These are phyloP conservation scores for Lotmaria passim DNA, from an alignment of 208 protist species.

Conservation along the genomic window DNA sequence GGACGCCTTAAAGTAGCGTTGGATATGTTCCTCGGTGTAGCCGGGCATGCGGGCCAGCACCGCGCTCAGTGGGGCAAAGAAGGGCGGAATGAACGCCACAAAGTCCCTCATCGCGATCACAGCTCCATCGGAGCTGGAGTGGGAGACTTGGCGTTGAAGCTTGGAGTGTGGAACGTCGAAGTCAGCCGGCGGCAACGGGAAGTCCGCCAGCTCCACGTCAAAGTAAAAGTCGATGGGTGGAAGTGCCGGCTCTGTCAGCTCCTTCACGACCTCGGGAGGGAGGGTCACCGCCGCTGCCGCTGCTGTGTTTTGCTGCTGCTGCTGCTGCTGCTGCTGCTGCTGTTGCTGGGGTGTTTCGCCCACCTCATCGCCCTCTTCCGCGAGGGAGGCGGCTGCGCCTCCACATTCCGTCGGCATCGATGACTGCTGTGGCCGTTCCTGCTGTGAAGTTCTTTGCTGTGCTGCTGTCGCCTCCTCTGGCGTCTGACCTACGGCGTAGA, in stretches of 20 bases:
- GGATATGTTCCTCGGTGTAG: conserved; percentile 87
- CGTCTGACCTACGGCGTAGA: conserved; percentile 53
- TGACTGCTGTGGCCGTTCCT: neutral
- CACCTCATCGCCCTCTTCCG: too few relatives aligned
- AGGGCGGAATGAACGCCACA: conserved; percentile 81
- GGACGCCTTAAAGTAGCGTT: conserved; percentile 63
- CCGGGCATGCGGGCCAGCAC: conserved; percentile 80
- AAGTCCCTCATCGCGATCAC: conserved; percentile 81
- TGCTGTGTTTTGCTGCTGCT: neutral
- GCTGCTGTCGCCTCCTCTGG: neutral
- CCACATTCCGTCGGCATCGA: neutral
- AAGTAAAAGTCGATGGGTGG: conserved; percentile 83
- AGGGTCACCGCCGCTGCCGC: neutral
- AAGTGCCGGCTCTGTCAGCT: neutral
- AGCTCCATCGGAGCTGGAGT: conserved; percentile 53
- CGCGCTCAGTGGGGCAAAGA: conserved; percentile 80
- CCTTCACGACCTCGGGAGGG: neutral
- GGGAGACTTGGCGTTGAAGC: conserved; percentile 31
- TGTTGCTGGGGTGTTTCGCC: neutral
- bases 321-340: neutral
- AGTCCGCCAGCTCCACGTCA: conserved; percentile 61
- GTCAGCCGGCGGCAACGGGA: conserved; percentile 75
- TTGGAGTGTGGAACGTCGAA: conserved; percentile 71
- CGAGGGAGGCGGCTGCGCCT: neutral
- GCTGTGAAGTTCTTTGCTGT: neutral